Percentiles rank a stretch among this genome's conserved stretches.
These are phyloP conservation scores for Phytophthora fragariaefolia DNA, from an alignment of 352 stramenopile species.

Conservation along the genomic window DNA sequence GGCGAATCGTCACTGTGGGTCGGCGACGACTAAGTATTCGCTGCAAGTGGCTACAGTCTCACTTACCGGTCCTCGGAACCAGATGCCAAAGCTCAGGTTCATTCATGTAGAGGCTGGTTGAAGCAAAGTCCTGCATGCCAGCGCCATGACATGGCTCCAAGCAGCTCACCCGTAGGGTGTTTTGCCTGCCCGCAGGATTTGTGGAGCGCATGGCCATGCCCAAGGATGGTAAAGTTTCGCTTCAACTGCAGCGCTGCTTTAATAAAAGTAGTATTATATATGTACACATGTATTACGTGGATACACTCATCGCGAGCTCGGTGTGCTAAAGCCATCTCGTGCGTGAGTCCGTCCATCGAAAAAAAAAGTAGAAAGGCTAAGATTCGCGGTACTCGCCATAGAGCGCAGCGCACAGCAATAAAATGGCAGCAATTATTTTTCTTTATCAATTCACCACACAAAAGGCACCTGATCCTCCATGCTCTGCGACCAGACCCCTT, in stretches of 20 bases:
- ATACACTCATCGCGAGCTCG: neutral
- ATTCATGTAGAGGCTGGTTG: constrained; percentile 3
- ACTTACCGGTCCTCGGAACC: constrained; percentile 12
- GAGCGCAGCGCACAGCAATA: constrained; percentile 17
- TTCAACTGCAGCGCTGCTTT: constrained; percentile 25
- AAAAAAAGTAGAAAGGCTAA: constrained; percentile 5
- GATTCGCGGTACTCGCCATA: neutral
- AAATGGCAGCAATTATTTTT: constrained; percentile 32
- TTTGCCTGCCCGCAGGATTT: constrained; percentile 3
- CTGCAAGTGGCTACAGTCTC: constrained; percentile 26
- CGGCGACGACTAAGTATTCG: neutral
- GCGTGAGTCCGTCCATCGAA: constrained; percentile 28
- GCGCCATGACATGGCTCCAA: constrained; percentile 11
- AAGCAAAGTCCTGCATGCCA: constrained; percentile 13
- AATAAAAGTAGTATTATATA: too few relatives aligned
- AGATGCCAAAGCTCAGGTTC: constrained; percentile 12
- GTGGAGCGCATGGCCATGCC: constrained; percentile 16
- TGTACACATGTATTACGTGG: too few relatives aligned
- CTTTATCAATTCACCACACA: constrained; percentile 42
- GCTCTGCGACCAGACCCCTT: constrained; percentile 17
- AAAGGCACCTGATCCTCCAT: constrained; percentile 18
- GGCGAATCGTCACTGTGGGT: constrained; percentile 9
- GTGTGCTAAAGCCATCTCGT: neutral
- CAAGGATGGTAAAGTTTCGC: constrained; percentile 12
- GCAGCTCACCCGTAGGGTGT: constrained; percentile 10